A percentile compares a stretch with the other conserved stretches of the same genome.
These are phyloP conservation scores for Psilocybe mexicana DNA, from an alignment of 1,284 basidiomycete species.

Conservation along the genomic window DNA sequence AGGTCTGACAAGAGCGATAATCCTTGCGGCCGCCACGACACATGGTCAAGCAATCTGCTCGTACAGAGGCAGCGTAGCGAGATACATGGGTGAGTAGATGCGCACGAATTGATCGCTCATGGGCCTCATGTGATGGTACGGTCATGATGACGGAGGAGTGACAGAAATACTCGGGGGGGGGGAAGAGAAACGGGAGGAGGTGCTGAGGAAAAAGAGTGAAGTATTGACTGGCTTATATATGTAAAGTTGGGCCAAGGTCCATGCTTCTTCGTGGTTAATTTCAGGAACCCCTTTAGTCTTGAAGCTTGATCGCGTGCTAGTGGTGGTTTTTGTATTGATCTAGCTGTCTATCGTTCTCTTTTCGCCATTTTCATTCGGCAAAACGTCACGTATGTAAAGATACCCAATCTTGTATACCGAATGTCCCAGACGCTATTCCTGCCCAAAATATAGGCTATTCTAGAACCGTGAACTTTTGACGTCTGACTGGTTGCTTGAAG, in stretches of 20 bases:
- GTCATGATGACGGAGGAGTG: background rate
- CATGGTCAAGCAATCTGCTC: constrained; percentile 21
- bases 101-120: constrained; percentile 27
- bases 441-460: background rate
- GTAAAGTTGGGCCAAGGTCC: background rate
- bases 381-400: background rate
- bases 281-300: background rate
- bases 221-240: background rate
- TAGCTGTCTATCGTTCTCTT: background rate
- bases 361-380: constrained; percentile 1
- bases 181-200: background rate
- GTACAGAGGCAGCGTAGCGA: constrained; percentile 12
- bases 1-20: constrained; percentile 28
- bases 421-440: background rate
- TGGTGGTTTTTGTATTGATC: no score
- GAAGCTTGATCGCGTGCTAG: background rate
- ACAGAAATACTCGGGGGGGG: background rate
- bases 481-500: background rate
- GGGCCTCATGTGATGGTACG: constrained; percentile 3
- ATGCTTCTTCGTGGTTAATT: background rate
- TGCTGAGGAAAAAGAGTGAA: background rate
- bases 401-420: background rate
- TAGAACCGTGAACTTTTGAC: background rate
- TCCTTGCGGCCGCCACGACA: constrained; percentile 42
- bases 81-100: constrained; percentile 28